These are phyloP conservation scores for Inosperma sp. DNA, from an alignment of 768 basidiomycete genomes.

Conservation along the genomic window DNA sequence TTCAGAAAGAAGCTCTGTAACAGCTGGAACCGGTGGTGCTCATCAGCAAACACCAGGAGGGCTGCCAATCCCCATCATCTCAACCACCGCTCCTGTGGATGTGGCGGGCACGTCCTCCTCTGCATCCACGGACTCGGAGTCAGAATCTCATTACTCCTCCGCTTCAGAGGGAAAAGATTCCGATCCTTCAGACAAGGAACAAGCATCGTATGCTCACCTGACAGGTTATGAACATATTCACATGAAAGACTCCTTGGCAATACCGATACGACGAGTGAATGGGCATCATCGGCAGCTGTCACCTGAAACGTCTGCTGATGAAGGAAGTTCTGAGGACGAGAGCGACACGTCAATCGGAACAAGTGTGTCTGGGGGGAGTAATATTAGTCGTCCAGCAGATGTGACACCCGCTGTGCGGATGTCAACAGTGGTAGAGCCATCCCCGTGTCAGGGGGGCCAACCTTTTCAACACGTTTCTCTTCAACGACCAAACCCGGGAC, in stretches of 20 bases:
- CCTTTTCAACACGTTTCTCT: neutral
- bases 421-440: neutral
- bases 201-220: constrained; percentile 15
- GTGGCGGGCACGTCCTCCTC: neutral
- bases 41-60: constrained; percentile 33
- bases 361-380: constrained; percentile 25
- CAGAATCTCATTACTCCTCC: constrained; percentile 12
- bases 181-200: constrained; percentile 1
- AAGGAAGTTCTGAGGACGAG: constrained; percentile 41
- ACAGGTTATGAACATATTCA: no score
- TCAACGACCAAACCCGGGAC: neutral
- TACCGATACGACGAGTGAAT: constrained; percentile 13
- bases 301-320: constrained; percentile 15
- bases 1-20: constrained; percentile 9
- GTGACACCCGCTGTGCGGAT: neutral
- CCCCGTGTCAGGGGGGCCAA: neutral
- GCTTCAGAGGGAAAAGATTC: constrained; percentile 5
- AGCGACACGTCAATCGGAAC: constrained; percentile 38
- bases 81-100: constrained; percentile 37
- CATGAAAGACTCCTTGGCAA: constrained; percentile 25
- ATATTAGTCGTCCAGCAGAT: constrained; percentile 14
- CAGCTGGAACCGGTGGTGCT: neutral
- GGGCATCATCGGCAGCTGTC: constrained; percentile 2
- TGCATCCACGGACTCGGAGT: constrained; percentile 13
- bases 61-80: constrained; percentile 50